phyloP scores from a whole-genome alignment of 2,329 filamentous ascomycete species.

The Uncinocarpus reesii region DNA sequence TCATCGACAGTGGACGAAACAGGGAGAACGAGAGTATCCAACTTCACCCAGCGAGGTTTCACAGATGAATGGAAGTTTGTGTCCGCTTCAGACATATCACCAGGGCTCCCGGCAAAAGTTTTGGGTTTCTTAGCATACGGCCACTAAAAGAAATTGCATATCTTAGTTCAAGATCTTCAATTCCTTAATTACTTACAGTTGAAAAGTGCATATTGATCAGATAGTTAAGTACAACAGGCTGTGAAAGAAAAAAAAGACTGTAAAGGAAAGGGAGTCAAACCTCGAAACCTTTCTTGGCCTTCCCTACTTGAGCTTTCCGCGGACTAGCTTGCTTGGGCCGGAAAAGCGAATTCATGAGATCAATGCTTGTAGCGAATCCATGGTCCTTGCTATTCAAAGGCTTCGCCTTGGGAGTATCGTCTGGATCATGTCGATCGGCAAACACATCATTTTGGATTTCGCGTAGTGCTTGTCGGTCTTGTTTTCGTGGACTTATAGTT shows the following conservation, averaged over 20 bases:
- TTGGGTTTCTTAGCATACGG: conserved; percentile 74
- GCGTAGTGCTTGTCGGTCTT: conserved; percentile 64
- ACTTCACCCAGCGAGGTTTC: conserved; percentile 69
- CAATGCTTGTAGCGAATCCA: conserved; percentile 78
- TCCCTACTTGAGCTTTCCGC: conserved; percentile 46
- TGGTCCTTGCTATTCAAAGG: conserved; percentile 31
- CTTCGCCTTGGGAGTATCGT: conserved; percentile 24
- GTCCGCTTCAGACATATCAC: conserved; percentile 53
- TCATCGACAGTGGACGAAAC: conserved; percentile 14
- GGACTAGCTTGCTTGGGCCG: conserved; percentile 55
- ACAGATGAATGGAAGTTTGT: conserved; percentile 60
- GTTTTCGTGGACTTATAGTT: conserved; percentile 87
- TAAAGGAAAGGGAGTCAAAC: conserved; percentile 57
- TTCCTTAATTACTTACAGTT: conserved; percentile 25
- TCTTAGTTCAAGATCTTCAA: conserved; percentile 34
- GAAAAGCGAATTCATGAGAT: conserved; percentile 91
- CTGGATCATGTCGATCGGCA: conserved; percentile 34
- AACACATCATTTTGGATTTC: conserved; percentile 54
- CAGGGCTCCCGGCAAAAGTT: conserved; percentile 51
- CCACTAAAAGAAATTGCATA: conserved; percentile 51
- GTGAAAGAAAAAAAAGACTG: conserved; percentile 37
- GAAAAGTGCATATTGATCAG: neutral
- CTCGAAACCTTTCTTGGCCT: conserved; percentile 67
- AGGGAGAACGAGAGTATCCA: conserved; percentile 60
- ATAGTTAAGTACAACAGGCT: conserved; percentile 20